Base-by-base conservation (phyloP, 306 rosid species). In the Amphicarpaea edgeworthii region DNA sequence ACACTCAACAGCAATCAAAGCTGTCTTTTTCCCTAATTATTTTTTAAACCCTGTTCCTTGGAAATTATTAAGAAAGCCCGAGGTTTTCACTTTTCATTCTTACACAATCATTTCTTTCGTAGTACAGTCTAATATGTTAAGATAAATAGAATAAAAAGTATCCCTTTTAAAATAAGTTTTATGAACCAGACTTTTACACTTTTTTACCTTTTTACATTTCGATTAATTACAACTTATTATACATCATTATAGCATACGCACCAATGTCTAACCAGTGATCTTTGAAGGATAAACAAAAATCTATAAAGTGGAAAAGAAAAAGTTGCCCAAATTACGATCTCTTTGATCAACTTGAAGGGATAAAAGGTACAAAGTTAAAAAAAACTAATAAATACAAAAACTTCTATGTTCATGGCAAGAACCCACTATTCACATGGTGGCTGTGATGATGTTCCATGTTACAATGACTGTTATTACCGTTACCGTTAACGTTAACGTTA, bases 341-440 rank as follows among this genome's bases (percentile, higher is more conserved):
- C 75, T 72, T 51, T 7, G 37, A 24, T 23, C 64, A 78, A 41
- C 50, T 71, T 28, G 67, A 72, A 64, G 45, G 42, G 68, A 34
- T 12, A 50, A 63, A 57, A 20, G 26, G 3, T 34, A 26, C 55
- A 20, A 54, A 30, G 42, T 57, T 63, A 26, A 15, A 12, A 38
- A 8, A n/a, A 12, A 45, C 61, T 74, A 59, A 20, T 82, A 66
- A 59, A 20, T 82, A 66, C 62, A 55, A 65, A 78, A 55, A 46
- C 55, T 40, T 32, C 16, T 42, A 21, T 32, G 3, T 30, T 82
- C 67, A 90, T 1, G 95, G 95, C 68, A 87, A 75, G 83, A 78
- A 87, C 19, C 40, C 77, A 59, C n/a, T 61, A 60, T 58, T 66
- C 3, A 8, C 54, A 16, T 3, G 37, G 26, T 73, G 77, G 38